Evolutionary conservation across 139 green algal species (phyloP), one percentile per base, ranked within the genome.

Genomic region (Coelastrella sp.): DNA sequence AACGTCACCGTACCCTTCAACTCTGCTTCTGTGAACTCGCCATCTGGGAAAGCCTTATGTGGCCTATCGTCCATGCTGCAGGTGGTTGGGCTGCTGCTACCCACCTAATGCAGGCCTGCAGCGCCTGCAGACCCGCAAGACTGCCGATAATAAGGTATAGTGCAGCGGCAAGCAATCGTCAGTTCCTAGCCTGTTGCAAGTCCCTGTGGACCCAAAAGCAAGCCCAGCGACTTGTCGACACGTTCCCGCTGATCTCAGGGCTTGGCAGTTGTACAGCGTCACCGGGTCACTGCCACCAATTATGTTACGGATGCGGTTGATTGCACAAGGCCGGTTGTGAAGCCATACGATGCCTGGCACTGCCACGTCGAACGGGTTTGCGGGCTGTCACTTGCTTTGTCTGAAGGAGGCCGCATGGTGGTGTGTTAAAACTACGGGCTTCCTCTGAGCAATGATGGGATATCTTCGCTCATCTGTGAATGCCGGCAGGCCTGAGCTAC

Each of bases 21-120:
- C n/a, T 88, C 83, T n/a, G 83, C 83, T 11, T 65, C 66, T 0
- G 47, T 88, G 66, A 88, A 88, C 54, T 88, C 83, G 4, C 83
- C 83, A 71, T 88, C 83, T 56, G 83, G 83, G 20, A 88, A 88
- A 7, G 83, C 68, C 20, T 88, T 88, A 13, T 57, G 54, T 54
- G 5, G 68, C 47, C 73, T 57, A 17, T 66, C 56, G 32, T 17
- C 68, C 82, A 88, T 88, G 64, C 23, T 80, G 23, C 74, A 60
- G 22, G 3, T 58, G 17, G 22, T 47, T 47, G 68, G 17, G 14
- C 64, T 71, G 11, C 64, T 14, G 13, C 16, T 11, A 11, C 64
- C 16, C 4, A 32, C 5, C 5, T 76, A 17, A 14, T 76, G 68
- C 68, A 32, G 68, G 68, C 68, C 17, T 76, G 68, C 16, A 7